phyloP scores from a whole-genome alignment of 1,139 yeast species.

The Lodderomyces elongisporus region DNA sequence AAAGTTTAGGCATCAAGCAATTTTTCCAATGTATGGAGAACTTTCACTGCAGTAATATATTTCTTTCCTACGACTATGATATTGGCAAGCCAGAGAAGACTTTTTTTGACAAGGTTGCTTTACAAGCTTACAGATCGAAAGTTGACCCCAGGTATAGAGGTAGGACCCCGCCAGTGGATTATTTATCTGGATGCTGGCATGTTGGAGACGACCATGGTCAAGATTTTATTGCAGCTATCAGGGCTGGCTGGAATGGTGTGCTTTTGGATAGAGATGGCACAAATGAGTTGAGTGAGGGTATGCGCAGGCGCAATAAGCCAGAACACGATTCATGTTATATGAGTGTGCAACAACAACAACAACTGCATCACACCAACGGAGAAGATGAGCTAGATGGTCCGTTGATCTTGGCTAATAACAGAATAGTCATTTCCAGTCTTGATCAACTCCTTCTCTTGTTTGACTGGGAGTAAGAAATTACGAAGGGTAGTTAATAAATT shows the following conservation, averaged over 20 bases:
- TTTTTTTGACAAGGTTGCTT: constrained; percentile 40
- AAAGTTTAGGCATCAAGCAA: constrained; percentile 38
- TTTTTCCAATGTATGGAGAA: constrained; percentile 25
- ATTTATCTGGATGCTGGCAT: constrained; percentile 47
- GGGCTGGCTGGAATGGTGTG: constrained; percentile 61
- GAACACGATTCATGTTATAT: constrained; percentile 10
- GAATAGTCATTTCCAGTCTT: constrained; percentile 29
- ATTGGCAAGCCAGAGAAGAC: constrained; percentile 45
- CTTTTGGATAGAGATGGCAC: constrained; percentile 40
- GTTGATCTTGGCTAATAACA: constrained; percentile 30
- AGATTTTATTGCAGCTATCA: constrained; percentile 49
- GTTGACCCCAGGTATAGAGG: constrained; percentile 7
- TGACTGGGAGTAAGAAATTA: constrained; percentile 5
- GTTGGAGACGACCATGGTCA: constrained; percentile 56
- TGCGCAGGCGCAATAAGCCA: constrained; percentile 5
- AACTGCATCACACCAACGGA: not conserved
- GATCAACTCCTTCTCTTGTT: constrained; percentile 20
- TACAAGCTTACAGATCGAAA: constrained; percentile 4
- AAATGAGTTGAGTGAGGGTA: constrained; percentile 16
- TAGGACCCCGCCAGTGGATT: constrained; percentile 12
- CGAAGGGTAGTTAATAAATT: too few species aligned
- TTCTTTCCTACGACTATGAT: constrained; percentile 53
- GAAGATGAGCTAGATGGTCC: constrained; percentile 8
- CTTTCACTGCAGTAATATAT: constrained; percentile 26
- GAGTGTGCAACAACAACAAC: too few species aligned